phyloP scores from a whole-genome alignment of 116 monocot species.

The Zostera marina region DNA sequence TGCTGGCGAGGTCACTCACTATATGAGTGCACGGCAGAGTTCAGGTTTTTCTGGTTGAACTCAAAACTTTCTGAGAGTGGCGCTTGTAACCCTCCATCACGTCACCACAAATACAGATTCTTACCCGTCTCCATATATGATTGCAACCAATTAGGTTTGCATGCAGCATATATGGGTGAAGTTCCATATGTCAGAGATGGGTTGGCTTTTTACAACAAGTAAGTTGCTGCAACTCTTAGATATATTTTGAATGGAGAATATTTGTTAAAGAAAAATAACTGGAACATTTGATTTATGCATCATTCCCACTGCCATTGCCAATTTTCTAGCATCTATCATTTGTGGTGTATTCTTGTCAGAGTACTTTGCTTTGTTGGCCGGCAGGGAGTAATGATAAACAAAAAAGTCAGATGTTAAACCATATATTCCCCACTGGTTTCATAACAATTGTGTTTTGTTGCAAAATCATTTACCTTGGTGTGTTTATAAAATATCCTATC shows the following conservation, averaged over 20 bases:
- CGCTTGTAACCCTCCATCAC: slow-evolving; percentile 69
- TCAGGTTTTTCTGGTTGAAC: slow-evolving; percentile 96
- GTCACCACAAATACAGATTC: slow-evolving; percentile 69
- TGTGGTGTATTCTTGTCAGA: too few species aligned
- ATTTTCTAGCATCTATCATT: too few species aligned
- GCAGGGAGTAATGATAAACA: too few species aligned
- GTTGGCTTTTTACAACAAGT: slow-evolving; percentile 86
- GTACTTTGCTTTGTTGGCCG: too few species aligned
- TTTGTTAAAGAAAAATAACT: neutral
- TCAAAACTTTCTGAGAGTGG: slow-evolving; percentile 79
- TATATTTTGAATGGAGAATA: neutral
- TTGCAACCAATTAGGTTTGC: slow-evolving; percentile 47
- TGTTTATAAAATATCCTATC: too few species aligned
- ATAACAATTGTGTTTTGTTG: too few species aligned
- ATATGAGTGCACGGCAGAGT: slow-evolving; percentile 82
- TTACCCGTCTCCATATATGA: slow-evolving; percentile 64
- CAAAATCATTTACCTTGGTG: too few species aligned
- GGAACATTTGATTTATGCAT: neutral
- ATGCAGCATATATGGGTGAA: slow-evolving; percentile 45
- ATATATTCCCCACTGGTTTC: too few species aligned
- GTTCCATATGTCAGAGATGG: slow-evolving; percentile 69
- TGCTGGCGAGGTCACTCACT: slow-evolving; percentile 87
- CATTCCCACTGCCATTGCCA: too few species aligned
- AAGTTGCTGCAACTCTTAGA: slow-evolving; percentile 5
- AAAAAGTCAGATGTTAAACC: too few species aligned